Evolutionary conservation across 768 basidiomycete genomes (phyloP).

Genomic region (Pisolithus microcarpus): DNA sequence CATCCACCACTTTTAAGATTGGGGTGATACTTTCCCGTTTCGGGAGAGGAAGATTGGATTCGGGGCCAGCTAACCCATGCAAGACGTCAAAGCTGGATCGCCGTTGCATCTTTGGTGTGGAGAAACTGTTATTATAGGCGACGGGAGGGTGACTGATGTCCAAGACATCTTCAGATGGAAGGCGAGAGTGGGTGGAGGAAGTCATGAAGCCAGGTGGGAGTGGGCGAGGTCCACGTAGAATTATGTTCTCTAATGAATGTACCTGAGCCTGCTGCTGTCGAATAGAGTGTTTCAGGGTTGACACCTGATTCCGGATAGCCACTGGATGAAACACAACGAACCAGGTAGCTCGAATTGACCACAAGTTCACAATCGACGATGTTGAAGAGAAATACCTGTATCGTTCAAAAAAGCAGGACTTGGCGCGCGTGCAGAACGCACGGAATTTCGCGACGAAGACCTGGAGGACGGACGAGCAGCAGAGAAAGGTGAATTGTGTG

Average conservation of each 20-base stretch:
- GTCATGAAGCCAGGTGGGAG: conserved; percentile 36
- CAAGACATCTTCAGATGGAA: conserved; percentile 28
- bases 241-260: conserved; percentile 57
- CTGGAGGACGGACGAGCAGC: conserved; percentile 35
- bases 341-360: conserved; percentile 16
- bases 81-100: conserved; percentile 70
- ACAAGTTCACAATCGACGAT: conserved; percentile 15
- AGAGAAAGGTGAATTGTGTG: conserved; percentile 27
- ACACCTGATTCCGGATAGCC: conserved; percentile 71
- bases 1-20: conserved; percentile 37
- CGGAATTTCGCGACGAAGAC: conserved; percentile 43
- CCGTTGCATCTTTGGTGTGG: conserved; percentile 46
- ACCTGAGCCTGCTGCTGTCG: conserved; percentile 80
- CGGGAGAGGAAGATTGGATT: conserved; percentile 68
- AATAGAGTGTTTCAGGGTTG: conserved; percentile 74
- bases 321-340: conserved; percentile 40
- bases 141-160: conserved; percentile 27
- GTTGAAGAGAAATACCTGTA: conserved; percentile 45
- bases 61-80: conserved; percentile 65
- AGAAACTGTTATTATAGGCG: conserved; percentile 26
- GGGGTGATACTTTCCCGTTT: conserved; percentile 40
- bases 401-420: conserved; percentile 58
- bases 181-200: conserved; percentile 33
- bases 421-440: conserved; percentile 43
- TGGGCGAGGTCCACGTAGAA: conserved; percentile 63